Evolutionary conservation across 1,139 yeast species (phyloP).

Genomic region (Arxiozyma slooffiae): DNA sequence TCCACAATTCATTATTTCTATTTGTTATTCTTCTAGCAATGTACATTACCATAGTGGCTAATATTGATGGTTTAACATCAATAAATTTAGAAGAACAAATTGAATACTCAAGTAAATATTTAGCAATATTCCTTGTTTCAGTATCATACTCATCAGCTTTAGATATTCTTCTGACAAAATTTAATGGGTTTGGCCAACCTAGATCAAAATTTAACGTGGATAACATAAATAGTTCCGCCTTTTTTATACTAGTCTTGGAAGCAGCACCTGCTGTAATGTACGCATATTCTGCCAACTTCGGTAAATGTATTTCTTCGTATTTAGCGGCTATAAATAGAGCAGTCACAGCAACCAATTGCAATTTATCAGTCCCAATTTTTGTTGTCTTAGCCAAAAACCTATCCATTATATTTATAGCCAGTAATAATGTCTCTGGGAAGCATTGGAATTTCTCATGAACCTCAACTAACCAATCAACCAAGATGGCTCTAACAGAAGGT

Average conservation of each 20-base stretch:
- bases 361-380: constrained; percentile 65
- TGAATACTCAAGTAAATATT: constrained; percentile 78
- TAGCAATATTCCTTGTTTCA: constrained; percentile 80
- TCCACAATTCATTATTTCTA: constrained; percentile 52
- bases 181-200: constrained; percentile 90
- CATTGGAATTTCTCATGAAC: constrained; percentile 80
- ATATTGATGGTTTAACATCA: constrained; percentile 66
- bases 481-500: constrained; percentile 78
- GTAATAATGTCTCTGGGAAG: constrained; percentile 77
- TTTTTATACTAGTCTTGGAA: constrained; percentile 73
- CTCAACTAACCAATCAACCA: constrained; percentile 91
- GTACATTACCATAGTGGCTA: constrained; percentile 92
- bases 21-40: constrained; percentile 69
- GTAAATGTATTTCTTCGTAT: constrained; percentile 90
- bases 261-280: constrained; percentile 81
- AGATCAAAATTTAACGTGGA: constrained; percentile 69
- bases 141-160: constrained; percentile 92
- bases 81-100: constrained; percentile 72
- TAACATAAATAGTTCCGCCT: constrained; percentile 76
- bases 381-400: constrained; percentile 76
- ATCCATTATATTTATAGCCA: constrained; percentile 84
- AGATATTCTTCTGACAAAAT: constrained; percentile 81
- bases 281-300: constrained; percentile 80
- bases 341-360: constrained; percentile 85
- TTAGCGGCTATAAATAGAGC: constrained; percentile 87